Evolutionary conservation across 768 basidiomycete genomes (phyloP).

Genomic region (Lactifluus rugatus): DNA sequence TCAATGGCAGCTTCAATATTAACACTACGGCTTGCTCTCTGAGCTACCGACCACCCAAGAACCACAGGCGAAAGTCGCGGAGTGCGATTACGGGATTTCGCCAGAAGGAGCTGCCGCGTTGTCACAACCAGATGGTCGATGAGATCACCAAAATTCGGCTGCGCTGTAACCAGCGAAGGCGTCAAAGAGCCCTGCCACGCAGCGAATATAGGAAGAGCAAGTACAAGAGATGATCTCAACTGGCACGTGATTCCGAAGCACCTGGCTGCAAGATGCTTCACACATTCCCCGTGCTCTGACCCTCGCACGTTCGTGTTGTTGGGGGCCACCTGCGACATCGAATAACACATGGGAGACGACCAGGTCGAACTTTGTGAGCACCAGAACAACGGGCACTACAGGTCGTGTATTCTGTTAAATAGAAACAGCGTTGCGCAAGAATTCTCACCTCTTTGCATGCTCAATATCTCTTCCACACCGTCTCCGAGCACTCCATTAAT

Average conservation of each 20-base stretch:
- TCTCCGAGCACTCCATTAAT: not conserved
- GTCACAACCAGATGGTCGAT: not conserved
- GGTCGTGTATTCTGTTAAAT: not conserved
- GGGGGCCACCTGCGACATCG: not conserved
- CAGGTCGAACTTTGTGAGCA: conserved; percentile 4
- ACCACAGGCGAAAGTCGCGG: not conserved
- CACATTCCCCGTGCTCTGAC: not conserved
- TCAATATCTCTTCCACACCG: not conserved
- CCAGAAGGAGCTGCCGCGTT: not conserved
- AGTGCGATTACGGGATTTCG: not conserved
- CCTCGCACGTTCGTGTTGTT: not conserved
- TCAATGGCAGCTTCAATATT: not conserved
- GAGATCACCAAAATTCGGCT: not conserved
- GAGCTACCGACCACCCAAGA: conserved; percentile 6
- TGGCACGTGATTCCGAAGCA: not conserved
- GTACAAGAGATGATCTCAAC: conserved; percentile 1
- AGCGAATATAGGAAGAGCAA: not conserved
- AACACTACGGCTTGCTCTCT: not conserved
- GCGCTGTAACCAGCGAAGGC: not conserved
- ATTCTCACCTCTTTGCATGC: not conserved
- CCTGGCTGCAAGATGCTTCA: not conserved
- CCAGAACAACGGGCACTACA: conserved; percentile 1
- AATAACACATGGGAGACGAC: not conserved
- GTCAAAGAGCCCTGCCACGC: not conserved
- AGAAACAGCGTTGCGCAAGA: no score